Conservation (phyloP, 441 rosid species). For the Populus trichocarpa region DNA sequence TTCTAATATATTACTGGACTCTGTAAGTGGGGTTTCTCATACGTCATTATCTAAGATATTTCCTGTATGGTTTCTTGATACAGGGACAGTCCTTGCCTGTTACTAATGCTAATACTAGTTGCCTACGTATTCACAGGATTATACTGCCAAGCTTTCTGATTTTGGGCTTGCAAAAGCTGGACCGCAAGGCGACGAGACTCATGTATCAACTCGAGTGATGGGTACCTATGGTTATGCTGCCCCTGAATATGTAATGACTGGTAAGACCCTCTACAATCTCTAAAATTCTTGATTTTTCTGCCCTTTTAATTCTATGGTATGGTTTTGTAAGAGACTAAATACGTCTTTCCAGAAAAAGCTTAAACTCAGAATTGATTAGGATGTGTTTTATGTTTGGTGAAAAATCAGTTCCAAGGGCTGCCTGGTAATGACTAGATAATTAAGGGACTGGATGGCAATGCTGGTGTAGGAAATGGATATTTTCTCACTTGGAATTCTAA, state of each 20-base stretch:
- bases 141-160: conserved; percentile 96
- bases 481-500: not conserved
- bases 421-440: conserved; percentile 1
- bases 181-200: conserved; percentile 96
- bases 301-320: not conserved
- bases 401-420: conserved; percentile 11
- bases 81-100: not conserved
- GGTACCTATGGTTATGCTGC: conserved; percentile 99
- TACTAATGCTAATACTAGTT: conserved; percentile 13
- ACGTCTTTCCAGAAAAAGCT: conserved; percentile 1
- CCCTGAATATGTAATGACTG: conserved; percentile 98
- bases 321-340: not conserved
- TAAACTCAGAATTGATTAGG: conserved; percentile 1
- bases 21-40: conserved; percentile 47
- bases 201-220: conserved; percentile 97
- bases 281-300: not conserved
- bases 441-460: conserved; percentile 7
- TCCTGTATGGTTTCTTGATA: conserved; percentile 2
- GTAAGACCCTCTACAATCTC: conserved; percentile 38
- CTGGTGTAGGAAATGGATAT: not conserved
- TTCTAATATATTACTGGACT: conserved; percentile 91
- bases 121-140: conserved; percentile 51
- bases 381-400: not conserved
- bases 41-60: conserved; percentile 7
- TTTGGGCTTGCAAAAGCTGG: conserved; percentile 99